Percentiles rank a stretch among this genome's conserved stretches.
phyloP scores from a whole-genome alignment of 108 stramenopile genomes.

The Bacterosira constricta region DNA sequence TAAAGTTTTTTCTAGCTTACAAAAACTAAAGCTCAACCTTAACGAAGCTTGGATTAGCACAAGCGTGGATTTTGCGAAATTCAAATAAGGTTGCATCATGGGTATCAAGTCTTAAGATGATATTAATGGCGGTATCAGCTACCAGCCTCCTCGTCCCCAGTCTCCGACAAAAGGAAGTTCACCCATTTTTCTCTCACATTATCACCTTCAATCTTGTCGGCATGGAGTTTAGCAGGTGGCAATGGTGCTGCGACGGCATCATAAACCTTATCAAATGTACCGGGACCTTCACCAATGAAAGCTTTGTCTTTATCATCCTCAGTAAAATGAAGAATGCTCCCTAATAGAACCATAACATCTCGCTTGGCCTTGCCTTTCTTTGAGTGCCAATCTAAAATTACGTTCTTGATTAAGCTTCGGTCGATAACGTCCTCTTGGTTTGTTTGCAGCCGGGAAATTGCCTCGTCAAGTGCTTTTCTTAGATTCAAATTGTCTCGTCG shows the following conservation, averaged over 20 bases:
- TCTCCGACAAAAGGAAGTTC: slow-evolving; percentile 86
- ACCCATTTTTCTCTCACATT: slow-evolving; percentile 88
- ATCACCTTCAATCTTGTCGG: slow-evolving; percentile 81
- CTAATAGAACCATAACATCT: slow-evolving; percentile 83
- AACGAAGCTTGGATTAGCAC: too few species aligned
- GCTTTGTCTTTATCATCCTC: slow-evolving; percentile 86
- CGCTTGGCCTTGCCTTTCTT: slow-evolving; percentile 73
- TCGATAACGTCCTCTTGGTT: slow-evolving; percentile 93
- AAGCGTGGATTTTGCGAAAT: too few species aligned
- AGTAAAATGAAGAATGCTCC: slow-evolving; percentile 83
- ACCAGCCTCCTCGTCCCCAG: slow-evolving; percentile 58
- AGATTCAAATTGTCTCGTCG: slow-evolving; percentile 77
- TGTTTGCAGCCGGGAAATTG: slow-evolving; percentile 81
- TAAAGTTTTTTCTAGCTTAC: too few species aligned
- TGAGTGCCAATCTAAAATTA: slow-evolving; percentile 86
- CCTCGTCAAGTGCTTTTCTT: slow-evolving; percentile 84
- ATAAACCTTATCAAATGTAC: slow-evolving; percentile 54
- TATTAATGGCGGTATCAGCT: neutral
- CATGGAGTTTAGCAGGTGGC: slow-evolving; percentile 73
- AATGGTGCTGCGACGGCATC: slow-evolving; percentile 74
- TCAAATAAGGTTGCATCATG: neutral
- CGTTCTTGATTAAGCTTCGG: slow-evolving; percentile 86
- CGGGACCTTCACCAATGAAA: slow-evolving; percentile 57
- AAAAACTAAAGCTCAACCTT: too few species aligned
- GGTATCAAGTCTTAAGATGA: too few species aligned